Percentiles rank a stretch among this genome's conserved stretches.
These are phyloP conservation scores for Thamnidium elegans DNA, from an alignment of 192 early-diverging fungal species.

Conservation along the genomic window DNA sequence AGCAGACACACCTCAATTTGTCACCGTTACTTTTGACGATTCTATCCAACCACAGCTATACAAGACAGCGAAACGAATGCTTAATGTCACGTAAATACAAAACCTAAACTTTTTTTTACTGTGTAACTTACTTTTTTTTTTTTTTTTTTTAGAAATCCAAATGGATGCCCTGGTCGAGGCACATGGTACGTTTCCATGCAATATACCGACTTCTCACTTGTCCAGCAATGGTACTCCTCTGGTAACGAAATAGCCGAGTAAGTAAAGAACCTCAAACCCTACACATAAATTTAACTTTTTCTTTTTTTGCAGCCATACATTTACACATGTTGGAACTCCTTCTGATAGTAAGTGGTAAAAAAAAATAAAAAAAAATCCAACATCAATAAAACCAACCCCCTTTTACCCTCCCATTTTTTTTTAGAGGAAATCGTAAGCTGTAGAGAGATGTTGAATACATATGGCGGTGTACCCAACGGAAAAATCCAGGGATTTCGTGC, in stretches of 20 bases:
- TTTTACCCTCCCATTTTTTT: background rate
- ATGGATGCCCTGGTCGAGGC: constrained; percentile 54
- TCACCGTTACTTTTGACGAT: constrained; percentile 59
- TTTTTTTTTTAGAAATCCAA: constrained; percentile 39
- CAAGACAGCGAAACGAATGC: constrained; percentile 18
- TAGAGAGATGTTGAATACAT: constrained; percentile 41
- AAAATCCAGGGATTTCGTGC: constrained; percentile 59
- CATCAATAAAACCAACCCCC: background rate
- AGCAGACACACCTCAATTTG: constrained; percentile 49
- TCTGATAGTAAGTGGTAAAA: constrained; percentile 23
- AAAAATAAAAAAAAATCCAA: background rate
- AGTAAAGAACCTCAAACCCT: constrained; percentile 36
- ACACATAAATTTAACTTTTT: background rate
- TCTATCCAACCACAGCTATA: constrained; percentile 39
- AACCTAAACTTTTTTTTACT: background rate
- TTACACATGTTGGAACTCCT: constrained; percentile 32
- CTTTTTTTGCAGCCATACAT: constrained; percentile 27
- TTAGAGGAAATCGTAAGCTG: constrained; percentile 42
- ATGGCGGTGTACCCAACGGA: constrained; percentile 52
- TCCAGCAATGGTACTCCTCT: constrained; percentile 52
- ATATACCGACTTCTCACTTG: constrained; percentile 57
- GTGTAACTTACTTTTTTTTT: background rate
- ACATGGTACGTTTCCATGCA: constrained; percentile 58
- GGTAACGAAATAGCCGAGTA: constrained; percentile 59
- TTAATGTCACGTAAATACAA: constrained; percentile 18